Conservation (phyloP, 495 filamentous ascomycete genomes). For the Aspergillus carlsbadensis region DNA sequence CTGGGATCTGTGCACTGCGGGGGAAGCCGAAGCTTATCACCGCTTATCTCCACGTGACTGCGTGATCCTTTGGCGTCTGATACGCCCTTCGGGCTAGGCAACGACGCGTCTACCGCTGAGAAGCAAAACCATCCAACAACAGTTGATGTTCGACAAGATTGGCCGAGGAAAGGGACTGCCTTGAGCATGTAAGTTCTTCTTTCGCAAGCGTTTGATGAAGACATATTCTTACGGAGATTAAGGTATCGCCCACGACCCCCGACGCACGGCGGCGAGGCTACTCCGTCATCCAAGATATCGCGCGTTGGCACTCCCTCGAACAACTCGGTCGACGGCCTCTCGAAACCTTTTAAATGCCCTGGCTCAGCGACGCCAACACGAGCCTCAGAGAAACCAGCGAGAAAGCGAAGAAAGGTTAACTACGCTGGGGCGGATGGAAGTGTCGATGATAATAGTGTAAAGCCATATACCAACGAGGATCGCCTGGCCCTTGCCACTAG, state of each 20-base stretch:
- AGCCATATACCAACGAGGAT: conserved; percentile 85
- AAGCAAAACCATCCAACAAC: background rate
- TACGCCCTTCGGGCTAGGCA: conserved; percentile 20
- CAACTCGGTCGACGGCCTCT: conserved; percentile 66
- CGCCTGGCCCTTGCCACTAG: conserved; percentile 81
- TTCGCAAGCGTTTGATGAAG: background rate
- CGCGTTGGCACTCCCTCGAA: conserved; percentile 41
- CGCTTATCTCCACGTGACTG: conserved; percentile 28
- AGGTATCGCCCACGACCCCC: conserved; percentile 47
- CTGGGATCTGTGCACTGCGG: background rate
- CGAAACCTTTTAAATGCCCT: conserved; percentile 91
- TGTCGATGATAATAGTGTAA: conserved; percentile 66
- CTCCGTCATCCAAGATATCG: conserved; percentile 32
- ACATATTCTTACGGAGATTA: background rate
- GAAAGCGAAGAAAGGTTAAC: conserved; percentile 86
- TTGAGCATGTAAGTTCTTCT: conserved; percentile 19
- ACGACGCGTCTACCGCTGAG: conserved; percentile 25
- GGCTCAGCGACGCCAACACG: conserved; percentile 71
- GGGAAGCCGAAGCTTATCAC: background rate
- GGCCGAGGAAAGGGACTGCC: background rate
- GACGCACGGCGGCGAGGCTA: conserved; percentile 35
- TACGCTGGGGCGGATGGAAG: conserved; percentile 79
- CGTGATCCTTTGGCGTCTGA: conserved; percentile 42
- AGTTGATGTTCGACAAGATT: background rate
- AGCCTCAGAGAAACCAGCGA: conserved; percentile 74